A percentile compares a stretch with the other conserved stretches of the same genome.
phyloP scores from a whole-genome alignment of 495 filamentous ascomycete species.

The Penicillium antarcticum region DNA sequence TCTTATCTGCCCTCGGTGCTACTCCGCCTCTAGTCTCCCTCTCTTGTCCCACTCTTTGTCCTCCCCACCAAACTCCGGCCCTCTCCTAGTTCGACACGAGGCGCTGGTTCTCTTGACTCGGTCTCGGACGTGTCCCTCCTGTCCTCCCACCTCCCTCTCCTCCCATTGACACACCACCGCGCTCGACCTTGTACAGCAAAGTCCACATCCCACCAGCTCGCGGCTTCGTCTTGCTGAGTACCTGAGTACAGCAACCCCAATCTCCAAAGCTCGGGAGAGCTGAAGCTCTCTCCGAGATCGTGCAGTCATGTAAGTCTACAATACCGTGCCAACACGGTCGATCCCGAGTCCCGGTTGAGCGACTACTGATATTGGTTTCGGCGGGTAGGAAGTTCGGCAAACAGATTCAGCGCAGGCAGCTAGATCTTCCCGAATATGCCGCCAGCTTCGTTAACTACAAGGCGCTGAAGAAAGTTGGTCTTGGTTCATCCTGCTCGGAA shows the following conservation, averaged over 20 bases:
- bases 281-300: slow-evolving; percentile 17
- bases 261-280: slow-evolving; percentile 17
- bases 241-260: neutral
- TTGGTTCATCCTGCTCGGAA: neutral
- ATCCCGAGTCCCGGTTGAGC: neutral
- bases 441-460: slow-evolving; percentile 99
- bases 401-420: slow-evolving; percentile 96
- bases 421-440: slow-evolving; percentile 98
- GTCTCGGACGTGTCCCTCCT: neutral
- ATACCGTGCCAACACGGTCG: too few species aligned
- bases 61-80: slow-evolving; percentile 18
- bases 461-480: slow-evolving; percentile 86
- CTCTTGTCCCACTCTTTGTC: slow-evolving; percentile 20
- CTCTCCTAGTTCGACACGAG: slow-evolving; percentile 16
- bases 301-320: slow-evolving; percentile 31
- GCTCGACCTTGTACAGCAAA: slow-evolving; percentile 1
- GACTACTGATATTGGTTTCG: neutral
- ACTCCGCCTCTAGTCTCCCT: slow-evolving; percentile 1
- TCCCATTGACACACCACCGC: neutral
- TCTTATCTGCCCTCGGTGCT: slow-evolving; percentile 13
- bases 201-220: neutral
- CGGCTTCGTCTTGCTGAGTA: slow-evolving; percentile 1
- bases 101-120: neutral
- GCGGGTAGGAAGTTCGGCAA: slow-evolving; percentile 94
- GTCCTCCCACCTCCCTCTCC: slow-evolving; percentile 1